Evolutionary conservation across 495 filamentous ascomycete species (phyloP), one percentile per base, ranked within the genome.

Genomic region (Lindgomyces ingoldianus): DNA sequence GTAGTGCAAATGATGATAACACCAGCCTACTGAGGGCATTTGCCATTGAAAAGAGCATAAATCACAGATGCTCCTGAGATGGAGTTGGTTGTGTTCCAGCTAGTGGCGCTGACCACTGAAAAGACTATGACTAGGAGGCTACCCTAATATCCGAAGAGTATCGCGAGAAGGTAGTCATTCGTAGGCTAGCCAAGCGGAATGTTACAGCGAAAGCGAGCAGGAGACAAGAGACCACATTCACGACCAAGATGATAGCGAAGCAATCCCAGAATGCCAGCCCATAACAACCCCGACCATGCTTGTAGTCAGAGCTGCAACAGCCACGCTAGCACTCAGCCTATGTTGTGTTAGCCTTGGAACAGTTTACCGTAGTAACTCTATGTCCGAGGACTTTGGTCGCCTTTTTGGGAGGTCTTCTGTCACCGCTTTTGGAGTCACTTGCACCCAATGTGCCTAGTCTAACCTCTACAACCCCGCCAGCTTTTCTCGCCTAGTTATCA

Each of bases 91-190:
- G 65, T 61, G 48, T 69, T 69, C 65, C 65, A 69, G n/a, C 65
- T 61, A 1, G 65, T 69, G 9, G 65, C 64, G 60, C 57, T 60
- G 39, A 69, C 50, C 60, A 69, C 64, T 1, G 65, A 69, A 48
- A 69, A 69, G 29, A 69, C 46, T 11, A 69, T 61, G 14, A 69
- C 65, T 2, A 69, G 48, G 14, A 69, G 21, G 25, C 64, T 69
- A 10, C 61, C 65, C 65, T 61, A 69, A 41, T 69, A 69, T 46
- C 65, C 65, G 36, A 69, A 69, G 65, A 69, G 54, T 64, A 69
- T 8, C 65, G 52, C 10, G 75, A 77, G 50, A 76, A 77, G 0
- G 73, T 77, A 18, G 74, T 76, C 75, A 77, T 77, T n/a, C 73
- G 69, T 47, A 77, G 58, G 4, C 74, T 74, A 1, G 73, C 73